Conservation (phyloP, 169 alveolate species). For the Eimeria necatrix region DNA sequence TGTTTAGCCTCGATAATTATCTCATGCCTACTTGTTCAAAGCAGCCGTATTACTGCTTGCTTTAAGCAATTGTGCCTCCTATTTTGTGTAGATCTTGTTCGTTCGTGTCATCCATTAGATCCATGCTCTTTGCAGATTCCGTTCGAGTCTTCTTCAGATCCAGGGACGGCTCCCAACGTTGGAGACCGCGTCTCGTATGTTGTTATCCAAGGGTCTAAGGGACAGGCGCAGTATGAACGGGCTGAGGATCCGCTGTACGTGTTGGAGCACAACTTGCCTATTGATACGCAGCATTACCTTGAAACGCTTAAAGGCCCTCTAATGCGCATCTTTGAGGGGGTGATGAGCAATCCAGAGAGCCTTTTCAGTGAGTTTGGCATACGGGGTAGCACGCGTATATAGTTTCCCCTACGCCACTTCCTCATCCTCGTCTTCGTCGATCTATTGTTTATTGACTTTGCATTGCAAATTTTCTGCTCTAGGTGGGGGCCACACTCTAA, state of each 20-base stretch:
- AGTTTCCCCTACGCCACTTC: not conserved
- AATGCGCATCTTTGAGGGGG: slow-evolving; percentile 84
- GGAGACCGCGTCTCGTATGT: slow-evolving; percentile 99
- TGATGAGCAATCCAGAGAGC: slow-evolving; percentile 81
- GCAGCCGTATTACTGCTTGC: not conserved
- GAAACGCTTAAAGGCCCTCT: slow-evolving; percentile 92
- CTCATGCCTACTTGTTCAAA: not conserved
- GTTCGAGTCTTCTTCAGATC: slow-evolving; percentile 86
- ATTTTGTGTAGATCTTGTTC: not conserved
- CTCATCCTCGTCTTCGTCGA: not conserved
- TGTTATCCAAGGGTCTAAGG: slow-evolving; percentile 77
- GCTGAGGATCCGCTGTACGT: slow-evolving; percentile 99
- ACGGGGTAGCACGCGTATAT: not conserved
- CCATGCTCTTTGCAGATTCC: not conserved
- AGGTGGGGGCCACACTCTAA: slow-evolving; percentile 78
- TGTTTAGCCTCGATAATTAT: not conserved
- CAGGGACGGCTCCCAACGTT: slow-evolving; percentile 97
- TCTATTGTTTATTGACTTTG: not conserved
- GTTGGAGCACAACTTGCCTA: slow-evolving; percentile 96
- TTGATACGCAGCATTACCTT: slow-evolving; percentile 98
- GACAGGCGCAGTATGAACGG: slow-evolving; percentile 93
- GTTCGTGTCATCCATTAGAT: not conserved
- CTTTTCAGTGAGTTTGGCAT: slow-evolving; percentile 75
- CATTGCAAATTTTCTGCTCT: not conserved
- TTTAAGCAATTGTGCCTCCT: not conserved